A percentile compares a stretch with the other conserved stretches of the same genome.
These are phyloP conservation scores for Melanomma pulvis-pyrius DNA, from an alignment of 495 filamentous ascomycete species.

Conservation along the genomic window DNA sequence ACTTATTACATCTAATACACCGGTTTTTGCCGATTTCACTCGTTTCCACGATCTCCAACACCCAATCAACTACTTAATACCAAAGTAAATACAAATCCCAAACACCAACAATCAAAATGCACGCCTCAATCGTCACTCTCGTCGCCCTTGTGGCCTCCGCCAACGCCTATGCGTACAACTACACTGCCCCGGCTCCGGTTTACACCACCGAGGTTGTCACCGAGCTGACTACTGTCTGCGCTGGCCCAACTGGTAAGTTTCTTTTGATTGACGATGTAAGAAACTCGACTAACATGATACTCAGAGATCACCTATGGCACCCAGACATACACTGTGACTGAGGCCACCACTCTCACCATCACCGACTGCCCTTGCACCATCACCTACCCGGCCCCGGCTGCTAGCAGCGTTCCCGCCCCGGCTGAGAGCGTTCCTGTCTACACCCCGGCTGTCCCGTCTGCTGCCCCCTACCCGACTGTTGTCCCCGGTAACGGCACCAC, in stretches of 20 bases:
- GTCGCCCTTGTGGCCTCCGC: slow-evolving; percentile 64
- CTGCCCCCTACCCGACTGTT: slow-evolving; percentile 2
- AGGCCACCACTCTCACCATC: slow-evolving; percentile 80
- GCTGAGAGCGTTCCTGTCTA: slow-evolving; percentile 40
- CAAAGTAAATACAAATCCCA: slow-evolving; percentile 29
- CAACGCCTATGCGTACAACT: slow-evolving; percentile 50
- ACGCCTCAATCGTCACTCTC: slow-evolving; percentile 72
- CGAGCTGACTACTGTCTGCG: slow-evolving; percentile 64
- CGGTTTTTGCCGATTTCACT: slow-evolving; percentile 45
- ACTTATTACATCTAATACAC: slow-evolving; percentile 34
- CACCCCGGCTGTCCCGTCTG: slow-evolving; percentile 14
- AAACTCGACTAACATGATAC: slow-evolving; percentile 63
- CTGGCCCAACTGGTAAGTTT: slow-evolving; percentile 71
- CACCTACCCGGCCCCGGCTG: slow-evolving; percentile 60
- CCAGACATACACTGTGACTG: slow-evolving; percentile 78
- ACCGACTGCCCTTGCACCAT: slow-evolving; percentile 78
- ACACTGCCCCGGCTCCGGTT: slow-evolving; percentile 12
- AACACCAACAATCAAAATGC: slow-evolving; percentile 70
- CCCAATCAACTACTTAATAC: slow-evolving; percentile 39
- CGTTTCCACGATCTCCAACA: slow-evolving; percentile 38
- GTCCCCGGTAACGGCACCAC: slow-evolving; percentile 40
- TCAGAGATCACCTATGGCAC: slow-evolving; percentile 67
- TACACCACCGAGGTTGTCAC: slow-evolving; percentile 22
- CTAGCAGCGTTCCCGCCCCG: slow-evolving; percentile 47
- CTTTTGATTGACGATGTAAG: slow-evolving; percentile 8